Evolutionary conservation across 768 basidiomycete species (phyloP), one percentile per base, ranked within the genome.

Genomic region (Naganishia vaughanmartiniae): DNA sequence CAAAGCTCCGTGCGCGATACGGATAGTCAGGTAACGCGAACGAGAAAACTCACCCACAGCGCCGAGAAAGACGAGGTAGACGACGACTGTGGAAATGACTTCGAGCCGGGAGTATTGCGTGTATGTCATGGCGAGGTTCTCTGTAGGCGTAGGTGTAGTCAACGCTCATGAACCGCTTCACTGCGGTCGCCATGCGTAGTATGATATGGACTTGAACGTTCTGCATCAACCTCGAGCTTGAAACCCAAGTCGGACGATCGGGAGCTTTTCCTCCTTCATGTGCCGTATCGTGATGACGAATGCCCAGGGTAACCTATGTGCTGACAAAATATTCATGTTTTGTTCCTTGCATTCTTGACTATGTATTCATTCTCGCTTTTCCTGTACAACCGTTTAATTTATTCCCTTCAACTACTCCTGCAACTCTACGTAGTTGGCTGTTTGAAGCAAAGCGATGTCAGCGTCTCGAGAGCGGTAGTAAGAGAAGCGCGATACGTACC

Each of bases 401-500:
- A n/a, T 51, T 51, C 48, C 48, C n/a, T 6, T 26, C 21, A 24
- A n/a, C 21, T 51, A 51, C 48, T 51, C 48, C n/a, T 51, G 48
- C 17, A 51, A 3, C 21, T 51, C 48, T 12, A 51, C 48, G 48
- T 51, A 51, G n/a, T 51, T 51, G 19, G 48, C 48, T 51, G 14
- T 26, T 17, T 4, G 48, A 51, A 26, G 48, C 21, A 24, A 51
- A 15, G 4, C 48, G 48, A 51, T 51, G 48, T 51, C n/a, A 51
- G 48, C 48, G 24, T 51, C 4, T 51, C 2, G 24, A 21, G 14
- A 15, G 7, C 45, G 5, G 4, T 17, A 17, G 45, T 4, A 46
- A 5, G 45, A 46, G 21, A 46, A 5, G 21, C 14, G 45, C 15
- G 17, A 9, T 26, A 74, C 75, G 53, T 65, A 77, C 77, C 73